phyloP scores from a whole-genome alignment of 1,139 yeast genomes.

The Debaryomyces sp. region DNA sequence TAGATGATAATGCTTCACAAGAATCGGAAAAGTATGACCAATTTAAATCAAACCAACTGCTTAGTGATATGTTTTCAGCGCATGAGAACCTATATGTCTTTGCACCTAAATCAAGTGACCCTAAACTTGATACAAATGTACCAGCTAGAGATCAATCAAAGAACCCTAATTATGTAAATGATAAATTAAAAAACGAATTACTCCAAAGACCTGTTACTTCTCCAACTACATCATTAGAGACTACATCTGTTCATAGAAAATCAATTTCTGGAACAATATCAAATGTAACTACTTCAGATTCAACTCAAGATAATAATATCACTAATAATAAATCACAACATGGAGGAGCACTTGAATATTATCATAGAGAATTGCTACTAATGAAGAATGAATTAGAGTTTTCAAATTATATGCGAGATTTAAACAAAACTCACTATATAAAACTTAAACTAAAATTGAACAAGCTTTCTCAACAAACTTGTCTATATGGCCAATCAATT shows the following conservation, averaged over 20 bases:
- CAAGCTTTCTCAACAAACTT: slow-evolving; percentile 23
- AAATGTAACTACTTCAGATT: background rate
- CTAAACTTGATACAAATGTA: slow-evolving; percentile 11
- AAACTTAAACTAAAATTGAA: slow-evolving; percentile 34
- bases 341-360: slow-evolving; percentile 43
- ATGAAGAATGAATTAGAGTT: slow-evolving; percentile 67
- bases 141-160: slow-evolving; percentile 10
- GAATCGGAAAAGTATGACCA: background rate
- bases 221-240: slow-evolving; percentile 29
- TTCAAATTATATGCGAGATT: slow-evolving; percentile 54
- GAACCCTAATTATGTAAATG: slow-evolving; percentile 16
- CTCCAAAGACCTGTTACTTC: slow-evolving; percentile 23
- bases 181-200: slow-evolving; percentile 20
- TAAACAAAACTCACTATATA: slow-evolving; percentile 50
- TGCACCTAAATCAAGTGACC: slow-evolving; percentile 15
- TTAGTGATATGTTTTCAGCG: slow-evolving; percentile 30
- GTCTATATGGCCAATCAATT: slow-evolving; percentile 6
- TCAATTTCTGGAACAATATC: slow-evolving; percentile 5
- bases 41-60: slow-evolving; percentile 20
- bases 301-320: background rate
- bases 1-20: slow-evolving; percentile 4
- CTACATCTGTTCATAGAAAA: slow-evolving; percentile 23
- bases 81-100: slow-evolving; percentile 38
- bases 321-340: slow-evolving; percentile 2
- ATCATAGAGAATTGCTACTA: slow-evolving; percentile 60